Evolutionary conservation across 345 rosid species (phyloP).

Genomic region (Citrus maxima): DNA sequence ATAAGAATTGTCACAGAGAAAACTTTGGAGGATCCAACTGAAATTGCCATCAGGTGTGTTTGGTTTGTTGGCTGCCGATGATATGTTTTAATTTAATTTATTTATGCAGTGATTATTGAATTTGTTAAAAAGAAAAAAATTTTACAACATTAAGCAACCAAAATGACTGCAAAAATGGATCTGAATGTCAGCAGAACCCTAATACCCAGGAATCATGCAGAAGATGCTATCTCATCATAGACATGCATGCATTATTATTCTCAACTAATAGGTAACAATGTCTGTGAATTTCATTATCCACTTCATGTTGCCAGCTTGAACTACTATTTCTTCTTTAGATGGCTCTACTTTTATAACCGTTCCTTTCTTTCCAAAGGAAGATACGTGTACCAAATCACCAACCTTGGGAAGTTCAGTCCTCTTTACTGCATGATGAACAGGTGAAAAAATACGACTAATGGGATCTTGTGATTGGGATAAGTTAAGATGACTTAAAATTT

Average conservation of each 20-base stretch:
- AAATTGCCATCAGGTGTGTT: too few relatives aligned
- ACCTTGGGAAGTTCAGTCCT: slow-evolving; percentile 47
- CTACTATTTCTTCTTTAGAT: slow-evolving; percentile 62
- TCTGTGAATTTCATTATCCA: slow-evolving; percentile 65
- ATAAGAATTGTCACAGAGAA: background rate
- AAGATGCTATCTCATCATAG: background rate
- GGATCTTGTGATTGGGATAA: background rate
- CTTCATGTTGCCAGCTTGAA: slow-evolving; percentile 85
- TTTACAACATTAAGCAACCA: background rate
- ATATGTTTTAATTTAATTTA: background rate
- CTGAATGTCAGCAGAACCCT: background rate
- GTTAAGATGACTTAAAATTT: background rate
- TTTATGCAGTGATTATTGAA: background rate
- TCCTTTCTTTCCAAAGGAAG: slow-evolving; percentile 64
- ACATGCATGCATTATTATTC: slow-evolving; percentile 4
- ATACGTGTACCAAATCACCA: slow-evolving; percentile 60
- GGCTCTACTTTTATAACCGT: slow-evolving; percentile 66
- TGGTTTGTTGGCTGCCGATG: background rate
- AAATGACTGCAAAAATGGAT: background rate
- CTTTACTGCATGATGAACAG: slow-evolving; percentile 28
- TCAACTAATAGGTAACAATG: slow-evolving; percentile 28
- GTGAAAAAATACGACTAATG: slow-evolving; percentile 1
- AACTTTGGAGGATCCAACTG: background rate
- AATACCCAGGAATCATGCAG: background rate
- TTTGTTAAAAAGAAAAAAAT: background rate